Evolutionary conservation across 768 basidiomycete genomes (phyloP).

Genomic region (Gyrodon lividus): DNA sequence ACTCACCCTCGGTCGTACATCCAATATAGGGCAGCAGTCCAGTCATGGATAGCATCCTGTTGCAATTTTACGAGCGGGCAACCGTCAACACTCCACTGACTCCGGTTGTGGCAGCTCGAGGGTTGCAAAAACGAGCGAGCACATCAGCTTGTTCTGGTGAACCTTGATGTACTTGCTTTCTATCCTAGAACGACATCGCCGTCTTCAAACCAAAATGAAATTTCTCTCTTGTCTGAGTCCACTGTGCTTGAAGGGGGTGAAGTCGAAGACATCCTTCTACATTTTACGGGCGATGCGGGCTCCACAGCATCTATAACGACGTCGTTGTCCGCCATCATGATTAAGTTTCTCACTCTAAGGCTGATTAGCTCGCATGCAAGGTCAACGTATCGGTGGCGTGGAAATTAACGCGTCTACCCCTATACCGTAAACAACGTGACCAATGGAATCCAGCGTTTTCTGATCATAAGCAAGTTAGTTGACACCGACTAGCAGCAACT

Average conservation of each 20-base stretch:
- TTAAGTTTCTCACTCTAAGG: no score
- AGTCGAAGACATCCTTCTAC: not conserved
- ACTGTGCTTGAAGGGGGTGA: not conserved
- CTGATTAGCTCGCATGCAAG: no score
- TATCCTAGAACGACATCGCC: constrained; percentile 35
- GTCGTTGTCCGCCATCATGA: constrained; percentile 1
- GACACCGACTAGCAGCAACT: no score
- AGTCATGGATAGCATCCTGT: constrained; percentile 28
- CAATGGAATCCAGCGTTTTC: no score
- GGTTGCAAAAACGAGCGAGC: constrained; percentile 32
- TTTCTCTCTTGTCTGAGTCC: not conserved
- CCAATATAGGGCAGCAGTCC: constrained; percentile 31
- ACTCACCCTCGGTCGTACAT: constrained; percentile 36
- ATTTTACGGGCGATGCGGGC: constrained; percentile 5
- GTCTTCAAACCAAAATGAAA: constrained; percentile 31
- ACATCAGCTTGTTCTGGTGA: constrained; percentile 18
- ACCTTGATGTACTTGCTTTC: constrained; percentile 28
- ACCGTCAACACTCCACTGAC: constrained; percentile 29
- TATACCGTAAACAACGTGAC: not conserved
- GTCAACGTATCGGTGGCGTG: constrained; percentile 6
- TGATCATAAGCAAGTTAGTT: no score
- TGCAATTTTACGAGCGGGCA: constrained; percentile 31
- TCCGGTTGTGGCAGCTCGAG: constrained; percentile 34
- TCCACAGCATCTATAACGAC: not conserved
- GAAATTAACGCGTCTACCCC: no score